These are phyloP conservation scores for Xylaria arbuscula DNA, from an alignment of 2,329 filamentous ascomycete species.

Conservation along the genomic window DNA sequence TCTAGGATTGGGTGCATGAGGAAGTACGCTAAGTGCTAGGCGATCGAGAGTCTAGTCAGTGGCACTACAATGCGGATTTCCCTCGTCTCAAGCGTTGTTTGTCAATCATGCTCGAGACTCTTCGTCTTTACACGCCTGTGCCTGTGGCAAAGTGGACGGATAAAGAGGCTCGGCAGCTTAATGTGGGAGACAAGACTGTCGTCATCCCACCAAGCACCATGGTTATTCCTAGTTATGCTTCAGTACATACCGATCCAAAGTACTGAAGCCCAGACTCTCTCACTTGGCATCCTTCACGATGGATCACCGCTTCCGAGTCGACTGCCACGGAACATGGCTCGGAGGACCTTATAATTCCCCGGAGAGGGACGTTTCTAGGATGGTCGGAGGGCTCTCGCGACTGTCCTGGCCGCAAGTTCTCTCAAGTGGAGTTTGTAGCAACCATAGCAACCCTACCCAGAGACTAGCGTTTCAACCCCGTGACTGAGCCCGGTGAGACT, in stretches of 20 bases:
- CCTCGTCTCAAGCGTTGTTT: constrained; percentile 19
- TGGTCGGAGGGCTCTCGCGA: constrained; percentile 50
- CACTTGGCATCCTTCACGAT: no score
- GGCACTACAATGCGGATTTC: constrained; percentile 16
- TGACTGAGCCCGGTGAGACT: not conserved
- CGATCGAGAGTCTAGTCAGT: not conserved
- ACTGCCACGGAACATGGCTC: no score
- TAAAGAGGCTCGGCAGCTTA: no score
- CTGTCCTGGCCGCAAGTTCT: constrained; percentile 46
- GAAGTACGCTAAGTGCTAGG: constrained; percentile 8
- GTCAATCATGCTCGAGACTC: not conserved
- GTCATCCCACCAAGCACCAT: no score
- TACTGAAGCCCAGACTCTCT: no score
- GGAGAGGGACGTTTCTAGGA: constrained; percentile 39
- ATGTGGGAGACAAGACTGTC: no score
- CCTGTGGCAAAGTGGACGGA: no score
- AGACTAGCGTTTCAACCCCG: constrained; percentile 1
- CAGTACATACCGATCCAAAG: no score
- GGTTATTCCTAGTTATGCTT: no score
- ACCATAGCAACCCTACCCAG: constrained; percentile 32
- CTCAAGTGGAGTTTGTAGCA: constrained; percentile 50
- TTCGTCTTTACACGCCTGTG: no score
- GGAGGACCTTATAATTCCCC: constrained; percentile 38
- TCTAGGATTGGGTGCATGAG: constrained; percentile 32
- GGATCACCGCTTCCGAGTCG: no score